Evolutionary conservation across 257 asterid genomes (phyloP).

Genomic region (Solanum dulcamara): DNA sequence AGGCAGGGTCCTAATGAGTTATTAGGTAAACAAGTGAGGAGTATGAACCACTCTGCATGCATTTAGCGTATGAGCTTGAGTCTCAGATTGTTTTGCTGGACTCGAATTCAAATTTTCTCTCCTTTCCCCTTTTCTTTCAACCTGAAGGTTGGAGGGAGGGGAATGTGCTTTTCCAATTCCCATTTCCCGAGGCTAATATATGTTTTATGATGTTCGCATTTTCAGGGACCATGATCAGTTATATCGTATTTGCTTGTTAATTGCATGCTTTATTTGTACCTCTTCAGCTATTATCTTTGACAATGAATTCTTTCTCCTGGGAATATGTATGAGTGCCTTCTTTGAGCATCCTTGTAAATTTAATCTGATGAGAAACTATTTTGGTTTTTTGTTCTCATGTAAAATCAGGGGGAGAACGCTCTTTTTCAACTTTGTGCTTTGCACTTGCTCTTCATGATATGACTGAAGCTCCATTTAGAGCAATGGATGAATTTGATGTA

Average conservation of each 20-base stretch:
- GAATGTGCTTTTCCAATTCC: neutral
- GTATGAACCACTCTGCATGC: neutral
- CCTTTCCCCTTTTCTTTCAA: neutral
- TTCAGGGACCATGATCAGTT: neutral
- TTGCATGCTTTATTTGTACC: neutral
- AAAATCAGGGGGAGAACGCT: slow-evolving; percentile 85
- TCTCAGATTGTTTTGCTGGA: neutral
- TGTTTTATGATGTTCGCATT: neutral
- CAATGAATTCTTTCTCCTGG: neutral
- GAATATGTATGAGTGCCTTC: neutral
- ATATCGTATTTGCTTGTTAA: neutral
- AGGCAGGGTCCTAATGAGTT: neutral
- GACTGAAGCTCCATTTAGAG: slow-evolving; percentile 98
- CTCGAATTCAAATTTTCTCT: neutral
- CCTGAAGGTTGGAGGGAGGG: neutral
- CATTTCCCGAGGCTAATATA: neutral
- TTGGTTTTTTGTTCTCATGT: slow-evolving; percentile 1
- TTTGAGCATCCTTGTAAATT: neutral
- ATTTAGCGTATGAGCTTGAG: neutral
- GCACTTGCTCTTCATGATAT: slow-evolving; percentile 96
- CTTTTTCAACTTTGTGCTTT: slow-evolving; percentile 92
- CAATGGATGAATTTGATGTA: slow-evolving; percentile 98
- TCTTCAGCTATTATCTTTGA: neutral
- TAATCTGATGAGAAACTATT: neutral
- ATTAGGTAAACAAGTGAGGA: neutral